Evolutionary conservation across 352 stramenopile genomes (phyloP), one percentile per base, ranked within the genome.

Genomic region (Phytophthora capsici): DNA sequence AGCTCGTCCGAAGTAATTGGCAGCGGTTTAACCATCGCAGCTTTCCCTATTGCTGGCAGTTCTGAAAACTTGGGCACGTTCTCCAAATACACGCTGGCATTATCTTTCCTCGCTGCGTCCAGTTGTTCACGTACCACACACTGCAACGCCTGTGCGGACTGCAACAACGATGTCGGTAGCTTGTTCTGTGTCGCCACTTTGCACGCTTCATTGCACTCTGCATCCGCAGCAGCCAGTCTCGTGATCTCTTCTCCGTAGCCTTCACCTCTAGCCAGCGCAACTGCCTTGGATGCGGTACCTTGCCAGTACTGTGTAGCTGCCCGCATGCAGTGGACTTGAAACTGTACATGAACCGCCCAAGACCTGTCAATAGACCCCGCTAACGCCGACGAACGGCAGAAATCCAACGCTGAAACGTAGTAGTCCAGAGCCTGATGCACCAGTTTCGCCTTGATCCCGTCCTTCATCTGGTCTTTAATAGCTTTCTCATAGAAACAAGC

Each of bases 401-500:
- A 82, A 1, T 90, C 82, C 13, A 91, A 50, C 13, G 86, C 82
- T 19, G 69, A 71, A 9, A 63, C 40, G 66, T 93, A 93, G 25
- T 82, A 86, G 37, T 89, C 83, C 48, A 87, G 77, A 28, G 84
- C 82, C 62, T 96, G 85, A 50, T 88, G 77, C 56, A 90, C 88
- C 17, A 96, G 71, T 56, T 94, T 96, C 19, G 88, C 77, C 73
- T 94, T 92, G 57, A 96, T 84, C 10, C 63, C 77, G 57, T 93
- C 77, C 43, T 92, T 93, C 78, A 92, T 89, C 51, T 86, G 73
- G 68, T 97, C 90, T 49, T 93, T 94, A 26, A 97, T 90, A 17
- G 89, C 83, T 63, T 97, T 97, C 63, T 97, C 88, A 64, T 96
- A 97, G 54, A 96, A 96, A 52, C 90, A 97, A n/a, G 89, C 88